A percentile compares a stretch with the other conserved stretches of the same genome.
Conservation (phyloP, 1,284 basidiomycete genomes). For the Melampsora abietis-canadensis region DNA sequence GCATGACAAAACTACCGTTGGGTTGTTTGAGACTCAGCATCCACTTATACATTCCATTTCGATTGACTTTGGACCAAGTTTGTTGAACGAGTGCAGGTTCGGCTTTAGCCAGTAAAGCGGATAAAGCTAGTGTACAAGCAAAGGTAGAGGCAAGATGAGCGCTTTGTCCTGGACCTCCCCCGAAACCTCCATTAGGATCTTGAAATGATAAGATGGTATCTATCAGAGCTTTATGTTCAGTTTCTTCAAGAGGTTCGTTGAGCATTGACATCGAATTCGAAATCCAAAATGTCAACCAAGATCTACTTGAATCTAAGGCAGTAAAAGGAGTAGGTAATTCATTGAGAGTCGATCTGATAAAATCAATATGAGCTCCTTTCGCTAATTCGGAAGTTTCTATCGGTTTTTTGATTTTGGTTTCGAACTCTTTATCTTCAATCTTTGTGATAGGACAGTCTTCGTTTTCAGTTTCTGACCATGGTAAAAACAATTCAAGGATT, state of each 20-base stretch:
- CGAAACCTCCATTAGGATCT: slow-evolving; percentile 49
- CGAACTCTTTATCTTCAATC: no score
- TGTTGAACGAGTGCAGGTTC: slow-evolving; percentile 39
- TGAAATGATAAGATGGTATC: slow-evolving; percentile 52
- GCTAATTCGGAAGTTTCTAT: no score
- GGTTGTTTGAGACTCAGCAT: slow-evolving; percentile 88
- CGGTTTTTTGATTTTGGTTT: no score
- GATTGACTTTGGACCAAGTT: slow-evolving; percentile 72
- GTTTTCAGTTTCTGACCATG: no score
- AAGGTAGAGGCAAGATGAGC: slow-evolving; percentile 53
- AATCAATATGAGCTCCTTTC: slow-evolving; percentile 1
- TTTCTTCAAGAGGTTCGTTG: slow-evolving; percentile 47
- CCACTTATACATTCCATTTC: slow-evolving; percentile 77
- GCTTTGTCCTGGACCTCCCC: slow-evolving; percentile 50
- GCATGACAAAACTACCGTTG: slow-evolving; percentile 90
- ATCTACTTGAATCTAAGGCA: slow-evolving; percentile 4
- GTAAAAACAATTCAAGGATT: slow-evolving; percentile 47
- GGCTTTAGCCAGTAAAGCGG: slow-evolving; percentile 47
- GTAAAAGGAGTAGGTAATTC: slow-evolving; percentile 47
- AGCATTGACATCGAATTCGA: slow-evolving; percentile 49
- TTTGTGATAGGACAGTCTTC: no score
- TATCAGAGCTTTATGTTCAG: slow-evolving; percentile 47
- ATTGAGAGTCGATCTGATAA: background rate
- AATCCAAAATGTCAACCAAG: slow-evolving; percentile 17
- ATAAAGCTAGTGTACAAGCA: slow-evolving; percentile 51